Base-by-base conservation (phyloP, 1,139 yeast genomes). In the Taphrina deformans region DNA sequence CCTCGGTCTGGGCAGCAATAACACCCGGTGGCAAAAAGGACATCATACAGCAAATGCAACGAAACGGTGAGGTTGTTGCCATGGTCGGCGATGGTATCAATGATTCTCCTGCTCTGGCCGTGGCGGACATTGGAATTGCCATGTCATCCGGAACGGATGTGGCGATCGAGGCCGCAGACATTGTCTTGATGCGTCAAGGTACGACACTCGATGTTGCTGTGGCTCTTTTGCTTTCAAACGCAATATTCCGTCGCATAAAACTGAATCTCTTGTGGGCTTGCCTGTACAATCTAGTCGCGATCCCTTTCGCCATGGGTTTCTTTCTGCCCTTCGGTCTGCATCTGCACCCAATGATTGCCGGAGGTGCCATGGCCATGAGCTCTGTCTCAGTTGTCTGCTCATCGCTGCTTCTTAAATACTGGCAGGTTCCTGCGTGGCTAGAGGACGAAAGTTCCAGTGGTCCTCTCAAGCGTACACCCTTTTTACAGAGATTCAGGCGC, bases 31-130 rank as follows among this genome's bases (percentile, higher is more conserved):
- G 88, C 64, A 93, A 93, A 75, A 86, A 89, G 67, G 82, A 82
- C 41, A 81, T 90, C 29, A 84, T 93, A 27, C 77, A 78, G 45
- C 79, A 80, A 51, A 79, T 93, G 67, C 89, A 87, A 71, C 70
- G 72, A 4, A 72, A 62, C 16, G 69, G 66, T 6, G 60, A 60
- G 26, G 66, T 62, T 27, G 73, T 27, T 62, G 96, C 93, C 1
- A 91, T 95, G 80, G 87, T 93, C 38, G 99, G 99, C 35, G 99
- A 93, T 76, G 99, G 99, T 66, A 88, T 90, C 71, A 90, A 90
- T 74, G 99, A 93, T 75, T 96, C 98, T 0, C 97, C 98, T 0
- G 98, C 98, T 0, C 80, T 93, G 68, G 96, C 91, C 0, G 83
- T 87, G 67, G 89, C 97, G 0, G 89, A 91, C 70, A 78, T 93